Percentiles rank a stretch among this genome's conserved stretches.
Conservation (phyloP, 768 basidiomycete genomes). For the Boletus edulis region DNA sequence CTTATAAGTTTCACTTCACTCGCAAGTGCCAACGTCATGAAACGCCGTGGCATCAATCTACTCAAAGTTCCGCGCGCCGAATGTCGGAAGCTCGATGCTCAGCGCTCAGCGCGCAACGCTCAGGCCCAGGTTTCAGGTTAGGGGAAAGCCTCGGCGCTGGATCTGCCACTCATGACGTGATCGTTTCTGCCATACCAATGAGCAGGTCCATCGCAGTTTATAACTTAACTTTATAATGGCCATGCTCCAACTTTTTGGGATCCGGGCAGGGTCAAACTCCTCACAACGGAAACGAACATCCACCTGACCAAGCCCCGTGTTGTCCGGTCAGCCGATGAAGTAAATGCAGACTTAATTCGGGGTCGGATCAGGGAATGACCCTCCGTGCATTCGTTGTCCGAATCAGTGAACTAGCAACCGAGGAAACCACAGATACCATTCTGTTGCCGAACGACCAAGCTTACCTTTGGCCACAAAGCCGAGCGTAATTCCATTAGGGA, state of each 20-base stretch:
- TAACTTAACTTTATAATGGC: constrained; percentile 3
- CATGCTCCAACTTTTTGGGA: constrained; percentile 2
- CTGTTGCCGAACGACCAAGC: no score
- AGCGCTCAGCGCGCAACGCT: neutral
- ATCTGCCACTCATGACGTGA: neutral
- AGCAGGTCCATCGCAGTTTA: neutral
- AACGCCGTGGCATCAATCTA: neutral
- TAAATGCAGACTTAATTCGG: constrained; percentile 7
- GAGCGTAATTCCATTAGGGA: no score
- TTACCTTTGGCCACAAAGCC: no score
- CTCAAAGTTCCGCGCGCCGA: neutral
- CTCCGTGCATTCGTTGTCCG: neutral
- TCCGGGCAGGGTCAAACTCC: neutral
- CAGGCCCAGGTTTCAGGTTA: neutral
- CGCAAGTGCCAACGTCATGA: neutral
- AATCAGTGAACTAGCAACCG: neutral
- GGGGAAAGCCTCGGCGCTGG: neutral
- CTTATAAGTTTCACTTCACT: neutral
- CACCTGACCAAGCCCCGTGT: constrained; percentile 8
- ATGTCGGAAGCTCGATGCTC: neutral
- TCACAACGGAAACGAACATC: constrained; percentile 3
- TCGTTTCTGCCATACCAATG: neutral
- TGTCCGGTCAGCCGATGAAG: constrained; percentile 7
- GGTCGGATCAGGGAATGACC: neutral
- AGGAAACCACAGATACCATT: no score